phyloP scores from a whole-genome alignment of 352 stramenopile genomes.

The Pythium utonaiense region DNA sequence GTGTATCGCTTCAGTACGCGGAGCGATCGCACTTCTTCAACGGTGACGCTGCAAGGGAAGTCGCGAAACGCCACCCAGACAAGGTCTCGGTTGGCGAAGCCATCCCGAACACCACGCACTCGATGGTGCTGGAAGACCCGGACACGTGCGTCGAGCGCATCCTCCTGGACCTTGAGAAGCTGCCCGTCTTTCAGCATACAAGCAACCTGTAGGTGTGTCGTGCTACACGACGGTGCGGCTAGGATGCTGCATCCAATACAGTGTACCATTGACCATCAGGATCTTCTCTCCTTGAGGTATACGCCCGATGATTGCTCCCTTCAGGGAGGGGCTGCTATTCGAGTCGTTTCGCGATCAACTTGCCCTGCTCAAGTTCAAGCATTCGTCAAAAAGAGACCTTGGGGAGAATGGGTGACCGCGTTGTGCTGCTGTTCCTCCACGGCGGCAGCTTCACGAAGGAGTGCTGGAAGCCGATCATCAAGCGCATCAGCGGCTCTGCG shows the following conservation, averaged over 20 bases:
- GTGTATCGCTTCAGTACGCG: slow-evolving; percentile 11
- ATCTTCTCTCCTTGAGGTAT: too few relatives aligned
- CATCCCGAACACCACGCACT: slow-evolving; percentile 18
- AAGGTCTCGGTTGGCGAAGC: slow-evolving; percentile 9
- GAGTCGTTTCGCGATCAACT: background rate
- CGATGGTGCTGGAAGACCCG: slow-evolving; percentile 25
- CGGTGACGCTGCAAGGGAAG: background rate
- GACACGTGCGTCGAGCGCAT: slow-evolving; percentile 39
- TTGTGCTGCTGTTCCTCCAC: slow-evolving; percentile 37
- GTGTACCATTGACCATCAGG: too few relatives aligned
- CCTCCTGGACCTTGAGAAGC: slow-evolving; percentile 4
- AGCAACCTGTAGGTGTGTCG: background rate
- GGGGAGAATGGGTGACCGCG: background rate
- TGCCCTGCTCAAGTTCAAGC: background rate
- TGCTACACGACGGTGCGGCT: too few relatives aligned
- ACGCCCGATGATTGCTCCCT: background rate
- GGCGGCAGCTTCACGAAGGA: slow-evolving; percentile 35
- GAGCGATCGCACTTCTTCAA: slow-evolving; percentile 21
- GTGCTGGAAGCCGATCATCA: slow-evolving; percentile 36
- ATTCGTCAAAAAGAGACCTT: background rate
- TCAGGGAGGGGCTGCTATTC: background rate
- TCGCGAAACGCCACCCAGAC: background rate
- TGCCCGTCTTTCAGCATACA: slow-evolving; percentile 11
- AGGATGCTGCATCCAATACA: too few relatives aligned
- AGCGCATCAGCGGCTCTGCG: slow-evolving; percentile 21